A percentile compares a stretch with the other conserved stretches of the same genome.
These are phyloP conservation scores for Komagataella kurtzmanii DNA, from an alignment of 805 yeast genomes.

Conservation along the genomic window DNA sequence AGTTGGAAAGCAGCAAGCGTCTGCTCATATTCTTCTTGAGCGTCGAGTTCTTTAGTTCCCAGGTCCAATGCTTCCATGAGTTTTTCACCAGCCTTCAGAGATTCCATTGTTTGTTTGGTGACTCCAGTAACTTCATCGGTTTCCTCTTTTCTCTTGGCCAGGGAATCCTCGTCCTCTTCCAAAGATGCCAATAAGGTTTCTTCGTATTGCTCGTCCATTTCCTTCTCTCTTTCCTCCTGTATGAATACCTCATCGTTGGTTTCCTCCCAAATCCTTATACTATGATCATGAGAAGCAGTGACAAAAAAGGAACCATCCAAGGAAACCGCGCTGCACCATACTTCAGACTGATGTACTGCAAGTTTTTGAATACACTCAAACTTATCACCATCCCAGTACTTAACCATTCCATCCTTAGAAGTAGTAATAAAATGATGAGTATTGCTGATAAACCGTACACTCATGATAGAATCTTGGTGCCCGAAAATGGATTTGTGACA, in stretches of 20 bases:
- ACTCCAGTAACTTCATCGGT: constrained; percentile 52
- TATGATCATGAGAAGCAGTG: constrained; percentile 85
- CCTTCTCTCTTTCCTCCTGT: constrained; percentile 94
- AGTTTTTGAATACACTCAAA: constrained; percentile 87
- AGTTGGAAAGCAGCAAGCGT: constrained; percentile 22
- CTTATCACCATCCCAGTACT: constrained; percentile 98
- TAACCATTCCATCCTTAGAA: constrained; percentile 78
- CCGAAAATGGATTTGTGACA: constrained; percentile 95
- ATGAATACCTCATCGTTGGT: constrained; percentile 92
- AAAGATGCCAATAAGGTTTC: constrained; percentile 60
- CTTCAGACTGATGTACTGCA: constrained; percentile 81
- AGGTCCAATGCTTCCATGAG: constrained; percentile 85
- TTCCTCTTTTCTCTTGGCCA: constrained; percentile 22
- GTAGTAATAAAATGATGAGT: constrained; percentile 83
- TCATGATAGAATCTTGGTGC: constrained; percentile 92
- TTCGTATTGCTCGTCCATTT: constrained; percentile 86
- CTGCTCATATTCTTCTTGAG: constrained; percentile 32
- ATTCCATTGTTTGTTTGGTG: constrained; percentile 74
- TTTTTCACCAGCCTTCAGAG: constrained; percentile 89
- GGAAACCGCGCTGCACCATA: constrained; percentile 84
- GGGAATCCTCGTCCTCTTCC: constrained; percentile 35
- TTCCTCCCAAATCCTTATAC: constrained; percentile 86
- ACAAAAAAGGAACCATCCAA: constrained; percentile 57
- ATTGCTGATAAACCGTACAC: constrained; percentile 71
- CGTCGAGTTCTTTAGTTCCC: constrained; percentile 58